phyloP scores from a whole-genome alignment of 2,329 filamentous ascomycete genomes.

The Lachnellula hyalina region DNA sequence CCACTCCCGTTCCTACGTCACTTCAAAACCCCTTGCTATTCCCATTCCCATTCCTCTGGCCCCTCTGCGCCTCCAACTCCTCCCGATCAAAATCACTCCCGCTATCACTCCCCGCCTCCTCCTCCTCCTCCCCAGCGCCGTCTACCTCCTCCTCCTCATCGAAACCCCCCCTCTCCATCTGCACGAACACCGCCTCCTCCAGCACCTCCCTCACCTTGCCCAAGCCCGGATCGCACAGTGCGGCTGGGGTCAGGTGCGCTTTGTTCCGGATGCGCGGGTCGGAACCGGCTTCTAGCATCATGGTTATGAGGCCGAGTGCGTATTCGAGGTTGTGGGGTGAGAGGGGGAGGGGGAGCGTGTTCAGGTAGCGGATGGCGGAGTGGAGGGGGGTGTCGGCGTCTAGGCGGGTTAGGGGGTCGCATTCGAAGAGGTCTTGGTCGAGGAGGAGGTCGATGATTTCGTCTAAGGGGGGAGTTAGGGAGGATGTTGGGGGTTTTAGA shows the following conservation, averaged over 20 bases:
- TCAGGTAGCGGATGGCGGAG: conserved; percentile 71
- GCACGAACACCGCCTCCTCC: conserved; percentile 59
- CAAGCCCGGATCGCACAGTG: conserved; percentile 71
- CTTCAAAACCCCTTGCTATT: conserved; percentile 31
- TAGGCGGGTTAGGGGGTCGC: conserved; percentile 66
- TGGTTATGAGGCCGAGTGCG: conserved; percentile 63
- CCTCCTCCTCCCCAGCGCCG: conserved; percentile 30
- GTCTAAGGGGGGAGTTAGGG: no score
- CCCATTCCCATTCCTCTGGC: conserved; percentile 45
- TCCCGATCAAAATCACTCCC: conserved; percentile 50
- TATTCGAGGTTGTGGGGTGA: conserved; percentile 53
- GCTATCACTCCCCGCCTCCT: conserved; percentile 52
- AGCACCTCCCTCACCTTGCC: conserved; percentile 55
- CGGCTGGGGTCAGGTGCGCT: conserved; percentile 63
- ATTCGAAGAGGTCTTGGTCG: conserved; percentile 79
- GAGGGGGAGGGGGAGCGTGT: conserved; percentile 45
- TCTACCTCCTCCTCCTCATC: conserved; percentile 1
- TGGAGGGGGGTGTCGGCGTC: conserved; percentile 78
- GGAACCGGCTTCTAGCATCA: conserved; percentile 77
- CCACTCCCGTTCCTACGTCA: no score
- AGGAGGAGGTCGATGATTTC: conserved; percentile 78
- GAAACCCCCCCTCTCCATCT: conserved; percentile 32
- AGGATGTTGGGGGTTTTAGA: no score
- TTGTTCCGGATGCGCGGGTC: conserved; percentile 63
- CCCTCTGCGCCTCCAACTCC: conserved; percentile 56